These are phyloP conservation scores for Heterobasidion occidentale DNA, from an alignment of 1,284 basidiomycete genomes.

Conservation along the genomic window DNA sequence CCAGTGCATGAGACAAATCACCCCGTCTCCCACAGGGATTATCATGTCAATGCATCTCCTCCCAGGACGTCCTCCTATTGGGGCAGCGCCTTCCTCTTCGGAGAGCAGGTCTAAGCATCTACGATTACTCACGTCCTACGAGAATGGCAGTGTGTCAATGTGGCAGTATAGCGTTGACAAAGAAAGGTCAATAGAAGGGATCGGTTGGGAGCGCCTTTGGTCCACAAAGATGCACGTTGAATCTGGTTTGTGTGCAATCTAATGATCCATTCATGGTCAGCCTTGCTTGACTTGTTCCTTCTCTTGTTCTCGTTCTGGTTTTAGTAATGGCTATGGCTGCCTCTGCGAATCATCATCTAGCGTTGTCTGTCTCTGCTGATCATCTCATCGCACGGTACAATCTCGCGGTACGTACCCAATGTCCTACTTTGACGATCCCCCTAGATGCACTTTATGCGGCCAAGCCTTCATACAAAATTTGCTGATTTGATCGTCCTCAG, in stretches of 20 bases:
- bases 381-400: conserved; percentile 70
- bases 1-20: not conserved
- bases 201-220: conserved; percentile 72
- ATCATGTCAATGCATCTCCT: conserved; percentile 81
- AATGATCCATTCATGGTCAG: not conserved
- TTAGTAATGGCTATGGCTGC: conserved; percentile 83
- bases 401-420: conserved; percentile 35
- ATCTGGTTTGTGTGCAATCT: conserved; percentile 29
- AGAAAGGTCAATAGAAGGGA: conserved; percentile 56
- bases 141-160: conserved; percentile 71
- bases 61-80: not conserved
- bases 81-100: conserved; percentile 15
- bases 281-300: not conserved
- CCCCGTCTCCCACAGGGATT: conserved; percentile 48
- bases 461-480: too few species aligned
- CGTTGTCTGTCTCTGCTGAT: conserved; percentile 79
- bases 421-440: not conserved
- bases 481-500: not conserved
- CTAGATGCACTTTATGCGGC: too few species aligned
- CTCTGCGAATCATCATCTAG: conserved; percentile 49
- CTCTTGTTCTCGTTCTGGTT: not conserved
- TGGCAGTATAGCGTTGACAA: conserved; percentile 40
- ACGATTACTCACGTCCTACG: conserved; percentile 66
- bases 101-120: conserved; percentile 25
- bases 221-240: conserved; percentile 66